A percentile compares a stretch with the other conserved stretches of the same genome.
phyloP scores from a whole-genome alignment of 2,329 filamentous ascomycete genomes.

The Monilinia fructicola region DNA sequence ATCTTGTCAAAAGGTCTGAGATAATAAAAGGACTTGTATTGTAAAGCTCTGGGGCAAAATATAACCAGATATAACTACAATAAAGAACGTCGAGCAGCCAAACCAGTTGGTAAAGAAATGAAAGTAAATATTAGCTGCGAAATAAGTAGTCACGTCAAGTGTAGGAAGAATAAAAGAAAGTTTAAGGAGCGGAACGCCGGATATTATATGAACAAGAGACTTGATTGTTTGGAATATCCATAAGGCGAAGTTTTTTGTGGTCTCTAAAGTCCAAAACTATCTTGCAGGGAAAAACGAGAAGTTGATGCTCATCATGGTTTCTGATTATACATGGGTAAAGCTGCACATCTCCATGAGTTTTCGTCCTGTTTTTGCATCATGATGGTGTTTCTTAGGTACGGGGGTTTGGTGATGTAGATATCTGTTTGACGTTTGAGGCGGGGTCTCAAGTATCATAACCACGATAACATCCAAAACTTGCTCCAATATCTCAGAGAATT shows the following conservation, averaged over 20 bases:
- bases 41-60: constrained; percentile 37
- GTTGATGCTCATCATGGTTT: constrained; percentile 40
- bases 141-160: constrained; percentile 40
- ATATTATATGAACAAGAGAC: constrained; percentile 38
- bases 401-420: constrained; percentile 33
- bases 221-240: constrained; percentile 36
- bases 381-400: constrained; percentile 38
- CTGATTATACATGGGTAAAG: constrained; percentile 41
- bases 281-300: constrained; percentile 25
- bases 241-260: background rate
- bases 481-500: background rate
- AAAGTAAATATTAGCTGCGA: constrained; percentile 44
- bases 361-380: constrained; percentile 39
- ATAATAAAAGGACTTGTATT: constrained; percentile 28
- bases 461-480: constrained; percentile 11
- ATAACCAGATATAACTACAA: constrained; percentile 40
- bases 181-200: constrained; percentile 27
- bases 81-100: constrained; percentile 54
- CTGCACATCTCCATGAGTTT: constrained; percentile 38
- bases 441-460: constrained; percentile 26
- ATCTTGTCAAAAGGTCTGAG: constrained; percentile 37
- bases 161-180: constrained; percentile 35
- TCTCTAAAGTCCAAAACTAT: constrained; percentile 14
- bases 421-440: constrained; percentile 34
- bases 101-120: constrained; percentile 54